phyloP scores from a whole-genome alignment of 1,284 basidiomycete species.

The Trametes pubescens region DNA sequence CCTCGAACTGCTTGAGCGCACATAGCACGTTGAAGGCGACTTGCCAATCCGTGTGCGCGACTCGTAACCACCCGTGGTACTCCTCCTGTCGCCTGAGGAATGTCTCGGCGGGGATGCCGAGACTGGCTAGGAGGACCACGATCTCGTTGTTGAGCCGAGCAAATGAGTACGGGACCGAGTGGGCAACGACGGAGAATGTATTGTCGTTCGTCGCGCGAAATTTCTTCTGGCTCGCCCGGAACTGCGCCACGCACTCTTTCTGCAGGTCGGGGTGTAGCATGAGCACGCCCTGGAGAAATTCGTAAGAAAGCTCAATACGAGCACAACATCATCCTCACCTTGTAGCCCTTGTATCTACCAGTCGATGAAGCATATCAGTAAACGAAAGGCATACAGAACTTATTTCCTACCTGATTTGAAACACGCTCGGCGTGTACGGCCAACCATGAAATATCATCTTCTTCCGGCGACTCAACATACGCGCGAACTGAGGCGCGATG shows the following conservation, averaged over 20 bases:
- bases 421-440: conserved; percentile 66
- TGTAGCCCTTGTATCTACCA: conserved; percentile 64
- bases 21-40: conserved; percentile 64
- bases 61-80: conserved; percentile 64
- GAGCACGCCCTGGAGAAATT: conserved; percentile 54
- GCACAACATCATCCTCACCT: conserved; percentile 36
- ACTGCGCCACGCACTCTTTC: conserved; percentile 56
- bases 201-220: conserved; percentile 61
- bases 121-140: conserved; percentile 67
- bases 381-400: background rate
- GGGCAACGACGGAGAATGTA: conserved; percentile 70
- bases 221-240: conserved; percentile 74
- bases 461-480: conserved; percentile 60
- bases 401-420: conserved; percentile 62
- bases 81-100: conserved; percentile 61
- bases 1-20: conserved; percentile 53
- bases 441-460: conserved; percentile 59
- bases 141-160: conserved; percentile 73
- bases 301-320: background rate
- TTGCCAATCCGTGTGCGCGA: conserved; percentile 53
- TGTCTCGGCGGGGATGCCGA: conserved; percentile 63
- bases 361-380: background rate
- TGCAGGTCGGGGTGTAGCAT: conserved; percentile 68
- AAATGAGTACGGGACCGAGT: conserved; percentile 67
- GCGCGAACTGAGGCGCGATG: conserved; percentile 59